Base-by-base conservation (phyloP, 169 alveolate species). In the Plasmodium vivax region DNA sequence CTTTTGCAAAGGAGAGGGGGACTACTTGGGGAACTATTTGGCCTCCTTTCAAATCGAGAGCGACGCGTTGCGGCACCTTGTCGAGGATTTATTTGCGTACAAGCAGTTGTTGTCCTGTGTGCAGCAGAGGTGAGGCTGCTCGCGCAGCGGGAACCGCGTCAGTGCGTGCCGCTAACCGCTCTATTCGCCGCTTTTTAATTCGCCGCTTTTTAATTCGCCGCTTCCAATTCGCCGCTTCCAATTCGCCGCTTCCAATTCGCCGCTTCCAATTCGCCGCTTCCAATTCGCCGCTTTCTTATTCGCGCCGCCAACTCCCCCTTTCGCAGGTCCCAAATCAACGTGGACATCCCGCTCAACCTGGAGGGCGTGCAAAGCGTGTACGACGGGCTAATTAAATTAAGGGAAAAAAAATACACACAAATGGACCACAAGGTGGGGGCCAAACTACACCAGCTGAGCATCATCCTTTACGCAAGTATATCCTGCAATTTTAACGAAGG, bases 271-370 rank as follows among this genome's bases (percentile, higher is more conserved):
- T 36, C 7, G 45, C 27, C 0, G 6, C 12, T 19, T 27, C 1
- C 71, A 34, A 2, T 27, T 81, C 9, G 27, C 32, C 38, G 58
- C 3, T 10, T 23, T 0, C 54, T 51, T 16, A 32, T 12, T 32
- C 36, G n/a, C 54, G 27, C 27, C 27, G 27, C 27, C 27, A 23
- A 23, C 27, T 0, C 27, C 45, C 19, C 9, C 71, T 73, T 32
- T 84, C 51, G 68, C 77, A 90, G 94, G 83, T 80, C 41, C 51
- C 81, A 90, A 80, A 62, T 90, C 34, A 9, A 81, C 36, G 82
- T 90, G 51, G 94, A 14, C 1, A 80, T 90, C 36, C 30, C 73
- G 74, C 36, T 90, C 41, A 90, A 90, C 51, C 83, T 90, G 54
- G 43, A 30, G 19, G 90, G 83, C n/a, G 8, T 90, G n/a, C 27